phyloP scores from a whole-genome alignment of 768 basidiomycete genomes.

The Tephrocybe sp. region DNA sequence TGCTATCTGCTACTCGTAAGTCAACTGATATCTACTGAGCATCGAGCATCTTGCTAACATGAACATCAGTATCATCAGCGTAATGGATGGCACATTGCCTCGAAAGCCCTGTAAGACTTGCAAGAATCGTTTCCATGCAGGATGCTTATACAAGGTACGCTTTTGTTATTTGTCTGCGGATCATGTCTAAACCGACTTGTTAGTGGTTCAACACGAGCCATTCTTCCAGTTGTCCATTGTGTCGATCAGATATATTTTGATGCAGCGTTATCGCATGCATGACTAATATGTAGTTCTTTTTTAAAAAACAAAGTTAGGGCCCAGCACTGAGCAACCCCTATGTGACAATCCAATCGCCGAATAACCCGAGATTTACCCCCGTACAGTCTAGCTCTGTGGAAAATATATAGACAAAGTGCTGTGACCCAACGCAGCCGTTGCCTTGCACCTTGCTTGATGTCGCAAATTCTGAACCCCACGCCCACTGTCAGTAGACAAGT shows the following conservation, averaged over 20 bases:
- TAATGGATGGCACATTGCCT: slow-evolving; percentile 84
- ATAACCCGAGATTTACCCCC: no score
- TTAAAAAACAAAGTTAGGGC: no score
- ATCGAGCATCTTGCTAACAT: neutral
- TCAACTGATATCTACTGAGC: neutral
- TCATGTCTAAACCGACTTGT: slow-evolving; percentile 1
- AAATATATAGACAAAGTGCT: no score
- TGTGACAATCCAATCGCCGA: no score
- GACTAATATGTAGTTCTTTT: no score
- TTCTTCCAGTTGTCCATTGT: slow-evolving; percentile 88
- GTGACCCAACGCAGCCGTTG: no score
- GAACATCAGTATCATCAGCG: slow-evolving; percentile 74
- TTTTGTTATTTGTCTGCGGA: neutral
- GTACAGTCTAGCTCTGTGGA: no score
- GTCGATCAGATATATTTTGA: slow-evolving; percentile 78
- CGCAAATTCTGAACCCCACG: no score
- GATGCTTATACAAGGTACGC: slow-evolving; percentile 83
- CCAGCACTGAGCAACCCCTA: no score
- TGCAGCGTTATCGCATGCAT: neutral
- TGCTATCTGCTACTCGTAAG: slow-evolving; percentile 93
- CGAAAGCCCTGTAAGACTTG: slow-evolving; percentile 92
- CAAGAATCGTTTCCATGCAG: slow-evolving; percentile 91
- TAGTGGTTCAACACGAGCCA: slow-evolving; percentile 91
- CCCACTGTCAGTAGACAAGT: slow-evolving; percentile 3
- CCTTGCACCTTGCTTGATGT: no score